phyloP scores from a whole-genome alignment of 148 eudicot species.

The Rhododendron vialii region DNA sequence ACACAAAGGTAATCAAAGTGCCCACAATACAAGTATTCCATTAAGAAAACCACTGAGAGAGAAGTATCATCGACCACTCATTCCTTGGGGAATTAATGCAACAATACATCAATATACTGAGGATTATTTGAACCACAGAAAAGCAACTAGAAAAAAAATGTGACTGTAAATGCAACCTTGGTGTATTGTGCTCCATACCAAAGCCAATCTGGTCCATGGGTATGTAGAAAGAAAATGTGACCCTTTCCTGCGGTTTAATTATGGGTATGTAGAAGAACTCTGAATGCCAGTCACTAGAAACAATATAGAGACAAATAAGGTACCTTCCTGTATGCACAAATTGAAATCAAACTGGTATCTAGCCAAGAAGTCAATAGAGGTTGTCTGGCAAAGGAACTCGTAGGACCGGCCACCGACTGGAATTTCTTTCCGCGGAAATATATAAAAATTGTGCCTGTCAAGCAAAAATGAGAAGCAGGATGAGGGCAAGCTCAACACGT shows the following conservation, averaged over 20 bases:
- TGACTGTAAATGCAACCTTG: neutral
- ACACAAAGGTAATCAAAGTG: neutral
- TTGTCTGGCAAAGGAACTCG: slow-evolving; percentile 92
- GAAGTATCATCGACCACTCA: neutral
- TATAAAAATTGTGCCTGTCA: slow-evolving; percentile 82
- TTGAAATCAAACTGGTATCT: slow-evolving; percentile 90
- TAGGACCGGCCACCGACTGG: slow-evolving; percentile 41
- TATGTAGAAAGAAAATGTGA: neutral
- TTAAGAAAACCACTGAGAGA: neutral
- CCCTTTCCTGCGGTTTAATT: neutral
- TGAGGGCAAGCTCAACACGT: neutral
- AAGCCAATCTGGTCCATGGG: neutral
- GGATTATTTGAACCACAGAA: neutral
- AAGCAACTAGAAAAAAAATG: neutral
- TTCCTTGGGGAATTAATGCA: neutral
- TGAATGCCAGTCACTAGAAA: neutral
- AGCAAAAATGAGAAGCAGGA: neutral
- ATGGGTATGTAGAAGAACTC: neutral
- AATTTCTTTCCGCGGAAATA: slow-evolving; percentile 88
- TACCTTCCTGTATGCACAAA: slow-evolving; percentile 83
- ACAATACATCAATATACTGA: neutral
- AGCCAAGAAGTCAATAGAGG: slow-evolving; percentile 84
- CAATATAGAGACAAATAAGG: neutral
- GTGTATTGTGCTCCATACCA: neutral
- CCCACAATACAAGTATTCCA: neutral